Evolutionary conservation across 179 eudicot genomes (phyloP).

Genomic region (Monotropa hypopitys): DNA sequence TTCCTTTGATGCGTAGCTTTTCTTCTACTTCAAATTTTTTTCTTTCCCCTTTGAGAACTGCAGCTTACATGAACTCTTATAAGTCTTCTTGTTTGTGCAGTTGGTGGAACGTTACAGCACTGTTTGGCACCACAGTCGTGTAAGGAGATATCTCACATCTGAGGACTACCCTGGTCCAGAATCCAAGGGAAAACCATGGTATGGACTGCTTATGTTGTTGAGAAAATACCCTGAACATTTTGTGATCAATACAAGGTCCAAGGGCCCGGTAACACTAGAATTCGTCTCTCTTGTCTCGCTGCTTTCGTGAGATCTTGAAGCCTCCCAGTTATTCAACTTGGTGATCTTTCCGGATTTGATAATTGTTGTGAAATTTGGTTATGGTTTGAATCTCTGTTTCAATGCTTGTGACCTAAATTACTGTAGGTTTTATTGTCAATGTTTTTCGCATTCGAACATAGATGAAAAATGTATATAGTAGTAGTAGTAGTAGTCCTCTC

Average conservation of each 20-base stretch:
- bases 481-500: background rate
- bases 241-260: slow-evolving; percentile 82
- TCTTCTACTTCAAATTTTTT: background rate
- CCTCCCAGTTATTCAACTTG: background rate
- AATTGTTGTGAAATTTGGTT: background rate
- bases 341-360: background rate
- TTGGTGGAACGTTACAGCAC: slow-evolving; percentile 55
- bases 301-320: slow-evolving; percentile 26
- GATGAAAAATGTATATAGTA: background rate
- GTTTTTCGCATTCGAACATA: background rate
- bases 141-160: slow-evolving; percentile 68
- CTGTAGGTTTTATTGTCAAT: no score
- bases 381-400: slow-evolving; percentile 2
- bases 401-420: no score
- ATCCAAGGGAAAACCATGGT: slow-evolving; percentile 81
- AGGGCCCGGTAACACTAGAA: slow-evolving; percentile 56
- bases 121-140: slow-evolving; percentile 80
- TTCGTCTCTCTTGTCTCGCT: slow-evolving; percentile 91
- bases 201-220: slow-evolving; percentile 69
- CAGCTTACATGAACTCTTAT: background rate
- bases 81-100: slow-evolving; percentile 32
- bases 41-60: background rate
- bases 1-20: background rate
- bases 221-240: slow-evolving; percentile 91
- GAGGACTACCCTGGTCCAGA: slow-evolving; percentile 66